A percentile compares a stretch with the other conserved stretches of the same genome.
Evolutionary conservation across 495 filamentous ascomycete genomes (phyloP).

Genomic region (Daldinia caldariorum): DNA sequence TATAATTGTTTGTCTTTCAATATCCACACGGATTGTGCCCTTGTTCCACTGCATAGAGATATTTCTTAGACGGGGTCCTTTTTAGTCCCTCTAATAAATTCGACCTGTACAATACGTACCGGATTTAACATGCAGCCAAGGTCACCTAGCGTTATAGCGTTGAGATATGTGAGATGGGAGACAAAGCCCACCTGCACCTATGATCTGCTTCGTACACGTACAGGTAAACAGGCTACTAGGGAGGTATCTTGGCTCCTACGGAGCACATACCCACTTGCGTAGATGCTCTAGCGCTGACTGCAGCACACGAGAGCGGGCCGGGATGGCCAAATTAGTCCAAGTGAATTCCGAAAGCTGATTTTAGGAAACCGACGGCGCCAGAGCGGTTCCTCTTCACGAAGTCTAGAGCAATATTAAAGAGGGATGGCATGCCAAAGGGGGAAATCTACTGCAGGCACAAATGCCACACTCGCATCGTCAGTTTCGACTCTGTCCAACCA

Average conservation of each 20-base stretch:
- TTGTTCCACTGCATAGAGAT: constrained; percentile 12
- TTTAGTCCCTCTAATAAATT: background rate
- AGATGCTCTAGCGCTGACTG: constrained; percentile 29
- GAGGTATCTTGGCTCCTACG: constrained; percentile 35
- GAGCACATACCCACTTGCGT: constrained; percentile 12
- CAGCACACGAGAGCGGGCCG: constrained; percentile 31
- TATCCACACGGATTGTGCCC: background rate
- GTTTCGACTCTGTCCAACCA: constrained; percentile 36
- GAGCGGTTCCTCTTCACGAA: constrained; percentile 19
- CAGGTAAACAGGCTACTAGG: background rate
- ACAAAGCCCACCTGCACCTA: constrained; percentile 4
- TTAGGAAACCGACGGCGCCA: constrained; percentile 28
- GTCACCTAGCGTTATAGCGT: background rate
- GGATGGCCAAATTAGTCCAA: constrained; percentile 32
- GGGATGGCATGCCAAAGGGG: constrained; percentile 23
- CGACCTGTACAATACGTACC: background rate
- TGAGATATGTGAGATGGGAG: constrained; percentile 3
- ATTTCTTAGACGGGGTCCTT: constrained; percentile 1
- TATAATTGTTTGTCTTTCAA: constrained; percentile 19
- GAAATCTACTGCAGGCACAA: constrained; percentile 35
- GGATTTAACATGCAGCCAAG: background rate
- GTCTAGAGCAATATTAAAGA: background rate
- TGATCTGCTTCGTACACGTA: constrained; percentile 11
- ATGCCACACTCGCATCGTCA: constrained; percentile 29
- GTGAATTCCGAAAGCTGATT: constrained; percentile 34